Base-by-base conservation (phyloP, 306 rosid genomes). In the Prunus padus region DNA sequence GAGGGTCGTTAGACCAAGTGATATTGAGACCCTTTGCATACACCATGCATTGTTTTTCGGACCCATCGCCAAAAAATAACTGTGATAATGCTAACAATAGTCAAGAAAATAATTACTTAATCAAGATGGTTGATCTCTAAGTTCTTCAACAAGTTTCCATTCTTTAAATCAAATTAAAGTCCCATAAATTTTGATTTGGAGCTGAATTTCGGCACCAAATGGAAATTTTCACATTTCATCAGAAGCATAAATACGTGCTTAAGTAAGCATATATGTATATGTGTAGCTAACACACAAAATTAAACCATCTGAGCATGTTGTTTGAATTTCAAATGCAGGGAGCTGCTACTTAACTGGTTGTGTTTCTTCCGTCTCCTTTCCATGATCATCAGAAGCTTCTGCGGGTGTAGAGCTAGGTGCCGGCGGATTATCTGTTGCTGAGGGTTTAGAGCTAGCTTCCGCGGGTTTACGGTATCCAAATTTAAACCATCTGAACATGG, bases 1-100 rank as follows among this genome's bases (percentile, higher is more conserved):
- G 71, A 19, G 6, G 6, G 57, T 82, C 60, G 22, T 88, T 85
- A 20, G 40, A 81, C 94, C 94, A 88, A 14, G 87, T 80, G 77
- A 92, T 87, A 28, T 80, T 62, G 33, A 92, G 91, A 72, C 83
- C 86, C 79, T 82, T 83, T 77, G 98, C 90, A 80, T 81, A 90
- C 77, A 92, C 22, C 90, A 85, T 79, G 70, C 90, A 90, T 74
- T 94, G 84, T 73, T 87, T 84, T 61, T 87, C 80, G 51, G 65
- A 50, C n/a, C 66, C 78, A 63, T 77, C 83, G 67, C 78, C 89
- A 20, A 83, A 77, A 65, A 47, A 67, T 51, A 11, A 47, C 57
- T 45, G 4, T 67, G 31, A n/a, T 10, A 46, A 2, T 68, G 42
- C 30, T 49, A 15, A 2, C 7, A 8, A n/a, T 47, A 68, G 25